These are phyloP conservation scores for Hypomontagnella submonticulosa DNA, from an alignment of 495 filamentous ascomycete genomes.

Conservation along the genomic window DNA sequence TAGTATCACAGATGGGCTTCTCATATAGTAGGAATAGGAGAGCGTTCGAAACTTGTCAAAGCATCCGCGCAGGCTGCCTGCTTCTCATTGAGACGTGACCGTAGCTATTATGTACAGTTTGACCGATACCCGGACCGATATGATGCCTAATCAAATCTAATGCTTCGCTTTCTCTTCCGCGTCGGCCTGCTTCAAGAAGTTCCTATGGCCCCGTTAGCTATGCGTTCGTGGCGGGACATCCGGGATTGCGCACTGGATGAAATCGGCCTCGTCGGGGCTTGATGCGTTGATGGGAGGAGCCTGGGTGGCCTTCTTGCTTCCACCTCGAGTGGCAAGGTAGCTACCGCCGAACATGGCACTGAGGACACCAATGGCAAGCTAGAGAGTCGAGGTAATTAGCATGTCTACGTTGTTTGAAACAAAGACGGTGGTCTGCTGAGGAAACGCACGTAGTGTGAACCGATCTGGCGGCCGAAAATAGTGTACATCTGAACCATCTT, in stretches of 20 bases:
- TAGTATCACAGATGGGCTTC: slow-evolving; percentile 18
- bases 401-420: slow-evolving; percentile 2
- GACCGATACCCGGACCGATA: slow-evolving; percentile 36
- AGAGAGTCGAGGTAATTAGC: slow-evolving; percentile 42
- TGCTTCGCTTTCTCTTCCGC: slow-evolving; percentile 73
- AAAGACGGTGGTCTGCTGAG: not conserved
- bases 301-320: slow-evolving; percentile 67
- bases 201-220: slow-evolving; percentile 65
- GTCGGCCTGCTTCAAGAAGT: slow-evolving; percentile 81
- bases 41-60: slow-evolving; percentile 21
- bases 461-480: slow-evolving; percentile 88
- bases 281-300: slow-evolving; percentile 86
- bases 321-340: slow-evolving; percentile 67
- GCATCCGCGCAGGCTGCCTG: slow-evolving; percentile 28
- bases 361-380: slow-evolving; percentile 91
- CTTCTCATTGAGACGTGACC: slow-evolving; percentile 35
- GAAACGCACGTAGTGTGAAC: slow-evolving; percentile 87
- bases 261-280: slow-evolving; percentile 93
- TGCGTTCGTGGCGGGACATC: slow-evolving; percentile 12
- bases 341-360: slow-evolving; percentile 69
- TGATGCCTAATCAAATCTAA: slow-evolving; percentile 51
- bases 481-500: slow-evolving; percentile 90
- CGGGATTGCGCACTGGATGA: slow-evolving; percentile 85
- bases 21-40: slow-evolving; percentile 1
- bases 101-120: slow-evolving; percentile 50